Conservation (phyloP, 345 rosid species). For the Microthlaspi erraticum region DNA sequence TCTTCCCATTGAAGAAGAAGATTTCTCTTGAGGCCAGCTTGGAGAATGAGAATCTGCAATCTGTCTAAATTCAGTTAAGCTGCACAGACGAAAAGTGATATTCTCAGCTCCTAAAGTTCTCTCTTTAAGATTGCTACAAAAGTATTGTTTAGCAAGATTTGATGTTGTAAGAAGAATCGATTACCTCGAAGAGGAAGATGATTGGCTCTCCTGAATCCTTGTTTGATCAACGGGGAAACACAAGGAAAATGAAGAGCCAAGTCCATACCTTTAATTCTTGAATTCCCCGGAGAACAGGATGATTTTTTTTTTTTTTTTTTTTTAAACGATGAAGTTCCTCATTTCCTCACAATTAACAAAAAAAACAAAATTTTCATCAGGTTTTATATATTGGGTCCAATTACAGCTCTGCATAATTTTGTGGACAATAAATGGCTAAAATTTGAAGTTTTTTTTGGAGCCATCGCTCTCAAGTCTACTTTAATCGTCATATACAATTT, state of each 20-base stretch:
- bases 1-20: conserved; percentile 30
- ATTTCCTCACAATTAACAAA: background rate
- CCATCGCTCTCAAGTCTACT: conserved; percentile 12
- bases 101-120: background rate
- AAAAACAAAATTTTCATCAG: background rate
- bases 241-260: conserved; percentile 34
- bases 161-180: background rate
- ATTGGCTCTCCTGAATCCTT: conserved; percentile 24
- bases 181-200: conserved; percentile 49
- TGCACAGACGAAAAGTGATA: conserved; percentile 53
- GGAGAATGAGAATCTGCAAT: conserved; percentile 50
- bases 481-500: background rate
- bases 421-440: conserved; percentile 27
- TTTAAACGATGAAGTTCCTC: background rate
- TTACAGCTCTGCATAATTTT: conserved; percentile 25
- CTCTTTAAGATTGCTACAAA: background rate
- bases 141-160: no score
- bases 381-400: conserved; percentile 33
- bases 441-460: background rate
- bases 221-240: conserved; percentile 39
- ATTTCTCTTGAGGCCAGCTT: conserved; percentile 36
- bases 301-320: conserved; percentile 4
- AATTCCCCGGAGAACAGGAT: conserved; percentile 6
- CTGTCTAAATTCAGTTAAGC: conserved; percentile 71
- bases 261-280: conserved; percentile 44